Base-by-base conservation (phyloP, 1,284 basidiomycete genomes). In the Cyathus olla region DNA sequence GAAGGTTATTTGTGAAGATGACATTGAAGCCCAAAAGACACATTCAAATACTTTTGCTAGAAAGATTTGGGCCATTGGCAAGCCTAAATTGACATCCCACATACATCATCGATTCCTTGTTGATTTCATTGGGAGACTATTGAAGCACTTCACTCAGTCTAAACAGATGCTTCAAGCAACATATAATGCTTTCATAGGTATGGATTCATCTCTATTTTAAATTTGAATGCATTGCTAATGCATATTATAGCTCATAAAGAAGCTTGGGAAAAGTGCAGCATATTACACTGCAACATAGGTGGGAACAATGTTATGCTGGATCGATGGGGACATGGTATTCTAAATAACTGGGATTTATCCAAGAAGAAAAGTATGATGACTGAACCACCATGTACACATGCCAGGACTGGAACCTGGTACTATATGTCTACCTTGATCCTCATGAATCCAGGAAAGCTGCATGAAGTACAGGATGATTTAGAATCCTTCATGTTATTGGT, bases 301-400 rank as follows among this genome's bases (percentile, higher is more conserved):
- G 44, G 55, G 2, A 72, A 70, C 8, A 81, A 82, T 48, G 69
- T 82, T 35, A 55, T 81, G 44, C 65, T 77, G n/a, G 55, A 60
- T 1, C 26, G 39, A 1, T 53, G 65, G 1, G 64, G 67, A 15
- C 15, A 42, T 0, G 76, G 78, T 1, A 49, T 79, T 15, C 63
- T 82, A 40, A 78, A 70, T 31, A 76, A 82, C 56, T 80, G 78
- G 78, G 75, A 80, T 31, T 40, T 77, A 6, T 67, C 70, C 0
- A 67, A 64, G 17, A 51, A 56, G 10, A 37, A 49, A 8, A 21
- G 28, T 1, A 64, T 60, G 9, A 57, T 59, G 6, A 37, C 65
- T 19, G 60, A 61, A n/a, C 47, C 59, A n/a, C 63, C 1, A 46
- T 27, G 46, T 39, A 39, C 17, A 22, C 24, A 35, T 15, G 3